Base-by-base conservation (phyloP, 2,329 filamentous ascomycete genomes). In the Lecanicillium sp. region DNA sequence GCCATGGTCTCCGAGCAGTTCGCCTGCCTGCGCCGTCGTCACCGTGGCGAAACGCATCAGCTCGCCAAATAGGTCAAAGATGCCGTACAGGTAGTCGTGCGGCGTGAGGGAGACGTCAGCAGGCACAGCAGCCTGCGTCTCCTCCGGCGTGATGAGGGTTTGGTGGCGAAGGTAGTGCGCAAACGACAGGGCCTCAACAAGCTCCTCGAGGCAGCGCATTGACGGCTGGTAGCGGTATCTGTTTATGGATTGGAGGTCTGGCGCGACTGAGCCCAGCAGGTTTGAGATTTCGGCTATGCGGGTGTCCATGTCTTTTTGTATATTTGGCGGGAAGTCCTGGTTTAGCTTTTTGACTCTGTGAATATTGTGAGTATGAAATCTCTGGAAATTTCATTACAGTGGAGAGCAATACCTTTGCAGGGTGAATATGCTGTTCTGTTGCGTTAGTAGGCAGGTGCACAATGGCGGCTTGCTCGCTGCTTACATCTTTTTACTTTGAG, bases 21-120 rank as follows among this genome's bases (percentile, higher is more conserved):
- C 64, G 12, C 83, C 84, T 7, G 69, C 81, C 5, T 88, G 84
- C 1, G 88, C 88, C 58, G 94, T 84, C 18, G 81, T 79, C 5
- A 89, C 89, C 36, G 95, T 92, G 0, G 87, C 88, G 61, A 96
- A 97, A 20, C 89, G 77, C 92, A 98, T 98, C 68, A 97, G 72
- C 66, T 98, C 92, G 29, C 92, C 92, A 2, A 89, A 89, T 49
- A 97, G 75, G 59, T 98, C 92, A 54, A 95, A 96, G 3, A 98
- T 64, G 8, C 90, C 92, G 46, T 92, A 81, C 42, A 95, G 65
- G 57, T 95, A 97, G 60, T 98, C 92, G 40, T 90, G 79, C 18
- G 80, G 72, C 2, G 84, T 87, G 15, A 96, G 68, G 1, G 69
- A 52, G 3, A 96, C 72, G 2, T 69, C 71, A 0, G 64, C 45